phyloP scores from a whole-genome alignment of 140 eudicot species.

The Oenanthe javanica region DNA sequence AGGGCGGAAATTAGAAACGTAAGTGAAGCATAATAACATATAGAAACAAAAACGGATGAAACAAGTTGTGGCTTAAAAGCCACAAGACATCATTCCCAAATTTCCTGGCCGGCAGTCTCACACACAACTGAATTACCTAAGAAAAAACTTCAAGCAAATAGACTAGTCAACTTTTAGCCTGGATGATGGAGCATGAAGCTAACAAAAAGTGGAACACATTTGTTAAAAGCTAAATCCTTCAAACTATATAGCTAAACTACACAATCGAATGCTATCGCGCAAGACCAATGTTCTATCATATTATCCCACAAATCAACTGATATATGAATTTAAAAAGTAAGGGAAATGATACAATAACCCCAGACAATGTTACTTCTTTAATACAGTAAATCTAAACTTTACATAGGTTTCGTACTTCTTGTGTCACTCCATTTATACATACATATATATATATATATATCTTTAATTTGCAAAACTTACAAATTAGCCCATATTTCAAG shows the following conservation, averaged over 20 bases:
- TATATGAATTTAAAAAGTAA: background rate
- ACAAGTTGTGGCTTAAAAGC: background rate
- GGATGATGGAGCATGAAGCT: background rate
- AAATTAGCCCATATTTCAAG: background rate
- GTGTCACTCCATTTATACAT: background rate
- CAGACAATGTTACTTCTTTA: background rate
- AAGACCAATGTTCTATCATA: background rate
- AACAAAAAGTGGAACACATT: background rate
- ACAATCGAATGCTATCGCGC: background rate
- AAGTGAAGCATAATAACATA: background rate
- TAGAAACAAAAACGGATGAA: background rate
- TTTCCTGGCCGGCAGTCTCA: background rate
- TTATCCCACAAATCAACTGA: background rate
- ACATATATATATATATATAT: background rate
- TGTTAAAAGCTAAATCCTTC: background rate
- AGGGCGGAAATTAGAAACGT: background rate
- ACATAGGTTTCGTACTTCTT: background rate
- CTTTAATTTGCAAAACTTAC: background rate
- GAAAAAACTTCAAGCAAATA: background rate
- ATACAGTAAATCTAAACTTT: background rate
- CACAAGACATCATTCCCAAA: background rate
- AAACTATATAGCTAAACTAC: background rate
- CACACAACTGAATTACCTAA: background rate
- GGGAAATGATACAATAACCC: background rate
- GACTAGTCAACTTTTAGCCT: background rate